Percentiles rank a stretch among this genome's conserved stretches.
phyloP scores from a whole-genome alignment of 352 stramenopile genomes.

The Globisporangium echinulatum region DNA sequence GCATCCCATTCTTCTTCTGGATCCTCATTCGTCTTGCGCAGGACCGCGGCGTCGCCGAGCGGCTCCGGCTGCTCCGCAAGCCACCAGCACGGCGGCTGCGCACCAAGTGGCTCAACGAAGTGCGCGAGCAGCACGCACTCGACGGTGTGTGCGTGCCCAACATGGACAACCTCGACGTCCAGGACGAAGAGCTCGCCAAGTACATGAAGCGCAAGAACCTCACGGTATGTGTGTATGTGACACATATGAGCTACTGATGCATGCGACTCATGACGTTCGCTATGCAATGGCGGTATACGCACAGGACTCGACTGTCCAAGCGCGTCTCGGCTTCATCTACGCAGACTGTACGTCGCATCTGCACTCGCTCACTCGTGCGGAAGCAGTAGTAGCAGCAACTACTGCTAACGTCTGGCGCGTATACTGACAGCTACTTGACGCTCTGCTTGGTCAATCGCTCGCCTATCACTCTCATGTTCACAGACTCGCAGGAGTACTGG shows the following conservation, averaged over 20 bases:
- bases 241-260: background rate
- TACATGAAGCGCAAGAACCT: slow-evolving; percentile 79
- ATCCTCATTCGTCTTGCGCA: slow-evolving; percentile 64
- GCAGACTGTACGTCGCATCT: slow-evolving; percentile 42
- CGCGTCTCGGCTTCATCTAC: slow-evolving; percentile 73
- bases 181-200: slow-evolving; percentile 58
- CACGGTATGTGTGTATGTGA: slow-evolving; percentile 18
- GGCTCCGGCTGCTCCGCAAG: slow-evolving; percentile 39
- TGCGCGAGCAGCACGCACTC: slow-evolving; percentile 37
- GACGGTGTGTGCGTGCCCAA: slow-evolving; percentile 40
- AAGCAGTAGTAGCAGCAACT: no score
- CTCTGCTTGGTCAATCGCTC: background rate
- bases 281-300: background rate
- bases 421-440: background rate
- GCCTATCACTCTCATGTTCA: background rate
- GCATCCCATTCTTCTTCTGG: slow-evolving; percentile 77
- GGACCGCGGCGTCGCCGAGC: slow-evolving; percentile 39
- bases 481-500: slow-evolving; percentile 63
- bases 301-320: slow-evolving; percentile 61
- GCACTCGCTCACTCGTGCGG: background rate
- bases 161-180: slow-evolving; percentile 51
- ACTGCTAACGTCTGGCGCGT: no score
- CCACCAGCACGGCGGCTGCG: slow-evolving; percentile 31
- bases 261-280: background rate
- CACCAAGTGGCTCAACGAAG: slow-evolving; percentile 59